Evolutionary conservation across 352 stramenopile species (phyloP), one percentile per base, ranked within the genome.

Genomic region (Phytophthora multivora): DNA sequence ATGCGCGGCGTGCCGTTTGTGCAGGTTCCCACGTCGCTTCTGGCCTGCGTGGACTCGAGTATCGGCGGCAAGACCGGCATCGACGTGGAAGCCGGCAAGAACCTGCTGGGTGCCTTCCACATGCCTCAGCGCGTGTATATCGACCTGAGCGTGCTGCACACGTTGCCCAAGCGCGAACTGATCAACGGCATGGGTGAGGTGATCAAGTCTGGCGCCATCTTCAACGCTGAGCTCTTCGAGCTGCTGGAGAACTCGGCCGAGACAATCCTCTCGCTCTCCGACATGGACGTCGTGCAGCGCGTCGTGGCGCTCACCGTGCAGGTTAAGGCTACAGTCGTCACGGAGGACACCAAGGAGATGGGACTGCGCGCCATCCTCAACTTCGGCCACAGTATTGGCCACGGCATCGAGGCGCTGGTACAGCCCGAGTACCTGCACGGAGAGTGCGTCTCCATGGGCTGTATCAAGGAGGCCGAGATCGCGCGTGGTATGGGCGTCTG

Each of bases 21-120:
- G 31, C 86, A 98, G 71, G 87, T 99, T 26, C 97, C 97, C 10
- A 99, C 97, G 18, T 98, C 96, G 15, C 84, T 99, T 46, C 91
- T 99, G 78, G 97, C 97, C n/a, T 99, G 98, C 75, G 97, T 99
- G 33, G 97, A 99, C 86, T 98, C 91, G 53, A 97, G 89, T 63
- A 98, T 99, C 40, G 97, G 97, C 46, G 97, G 97, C 59, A 99
- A 99, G 80, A 99, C 97, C 0, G 97, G 97, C 71, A 96, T 99
- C 43, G 96, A 99, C 69, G 97, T 90, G 71, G 89, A 89, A 83
- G 93, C 79, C 70, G 71, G 96, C 73, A 99, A 99, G 83, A 99
- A 99, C 76, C 96, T 99, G 77, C 89, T 99, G 55, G 97, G 97
- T 38, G 92, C 97, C 26, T 99, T 99, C 83, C 96, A 99, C 78